Evolutionary conservation across 306 rosid species (phyloP), one percentile per base, ranked within the genome.

Genomic region (Quercus cerris): DNA sequence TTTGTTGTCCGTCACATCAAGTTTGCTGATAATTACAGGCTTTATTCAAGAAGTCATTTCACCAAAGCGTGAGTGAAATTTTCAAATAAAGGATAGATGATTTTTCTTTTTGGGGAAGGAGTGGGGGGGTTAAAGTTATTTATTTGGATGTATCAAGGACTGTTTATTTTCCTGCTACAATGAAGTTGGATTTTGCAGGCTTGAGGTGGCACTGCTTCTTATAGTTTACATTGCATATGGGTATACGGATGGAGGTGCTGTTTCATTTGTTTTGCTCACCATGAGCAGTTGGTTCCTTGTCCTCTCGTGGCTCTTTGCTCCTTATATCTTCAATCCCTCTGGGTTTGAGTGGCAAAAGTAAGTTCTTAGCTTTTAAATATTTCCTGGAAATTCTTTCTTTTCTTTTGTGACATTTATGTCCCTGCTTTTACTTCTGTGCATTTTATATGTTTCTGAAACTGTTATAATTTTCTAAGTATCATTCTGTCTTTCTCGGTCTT

Each of bases 261-360:
- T 86, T 77, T 85, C 99, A 19, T 95, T 83, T 83, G 61, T 91
- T 84, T 83, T 95, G 87, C 78, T 93, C 58, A 95, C 99, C 75
- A 49, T 95, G 7, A 95, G 99, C 88, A 95, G 99, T 88, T 95
- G 99, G 99, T 95, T 95, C 93, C 91, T 95, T 61, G 99, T 93
- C 84, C 83, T 95, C 85, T 95, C 99, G 62, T 95, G 99, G 99
- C 95, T 95, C 80, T 95, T 93, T 44, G 99, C 98, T 56, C 99
- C 99, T 15, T 95, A 95, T 81, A 93, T 95, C 86, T 95, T 95
- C 82, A 95, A 95, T 83, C 99, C 99, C 51, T 95, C 99, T 38
- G 99, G 99, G 75, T 95, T 95, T 27, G 99, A 95, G 87, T 95
- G 99, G 98, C 99, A 93, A 86, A 95, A 95, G 99, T 95, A 93